phyloP scores from a whole-genome alignment of 345 rosid species.

The Microcos paniculata region DNA sequence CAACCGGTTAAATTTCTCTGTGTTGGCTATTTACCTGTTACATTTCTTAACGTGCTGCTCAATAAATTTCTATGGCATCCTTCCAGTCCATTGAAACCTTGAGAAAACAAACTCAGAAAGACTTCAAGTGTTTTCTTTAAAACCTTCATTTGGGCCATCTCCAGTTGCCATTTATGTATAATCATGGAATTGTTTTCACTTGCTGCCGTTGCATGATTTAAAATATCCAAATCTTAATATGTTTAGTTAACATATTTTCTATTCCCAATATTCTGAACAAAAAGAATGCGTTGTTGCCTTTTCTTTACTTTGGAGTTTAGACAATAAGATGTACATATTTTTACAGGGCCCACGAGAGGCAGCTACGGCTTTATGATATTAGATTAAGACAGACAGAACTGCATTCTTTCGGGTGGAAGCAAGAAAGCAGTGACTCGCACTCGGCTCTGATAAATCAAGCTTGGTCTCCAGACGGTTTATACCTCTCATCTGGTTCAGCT shows the following conservation, averaged over 20 bases:
- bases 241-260: background rate
- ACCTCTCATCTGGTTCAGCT: constrained; percentile 82
- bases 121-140: background rate
- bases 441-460: constrained; percentile 90
- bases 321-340: background rate
- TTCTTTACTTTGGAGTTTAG: background rate
- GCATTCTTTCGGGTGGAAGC: constrained; percentile 91
- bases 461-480: constrained; percentile 93
- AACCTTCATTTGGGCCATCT: background rate
- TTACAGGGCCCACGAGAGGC: constrained; percentile 73
- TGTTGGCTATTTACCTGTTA: background rate
- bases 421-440: constrained; percentile 90
- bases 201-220: background rate
- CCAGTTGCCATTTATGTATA: background rate
- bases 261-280: background rate
- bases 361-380: constrained; percentile 77
- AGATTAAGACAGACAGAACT: constrained; percentile 77
- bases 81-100: background rate
- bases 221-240: background rate
- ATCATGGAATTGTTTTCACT: background rate
- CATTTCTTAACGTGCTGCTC: background rate
- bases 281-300: background rate
- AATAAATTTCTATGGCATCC: background rate
- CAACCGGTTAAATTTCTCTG: background rate
- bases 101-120: background rate